Base-by-base conservation (phyloP, 106 monocot species). In the Gastrodia elata region DNA sequence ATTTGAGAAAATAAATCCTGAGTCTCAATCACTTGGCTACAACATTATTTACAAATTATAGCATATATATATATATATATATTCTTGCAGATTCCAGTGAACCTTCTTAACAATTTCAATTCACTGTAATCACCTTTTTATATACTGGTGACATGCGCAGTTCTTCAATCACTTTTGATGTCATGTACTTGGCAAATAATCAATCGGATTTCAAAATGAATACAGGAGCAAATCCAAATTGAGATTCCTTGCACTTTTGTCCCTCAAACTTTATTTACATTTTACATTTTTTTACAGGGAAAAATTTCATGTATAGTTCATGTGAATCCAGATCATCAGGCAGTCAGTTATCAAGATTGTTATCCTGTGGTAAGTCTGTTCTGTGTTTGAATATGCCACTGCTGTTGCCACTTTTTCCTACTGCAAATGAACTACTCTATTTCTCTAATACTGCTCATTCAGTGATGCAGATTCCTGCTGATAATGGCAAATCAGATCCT, bases 331-430 rank as follows among this genome's bases (percentile, higher is more conserved):
- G 72, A 77, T 25, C 77, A 80, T 36, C 89, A 84, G 74, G 76
- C 79, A 25, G 64, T 89, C 48, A 49, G 84, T 56, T 67, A 32
- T 79, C 83, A 89, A 76, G 82, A 84, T 71, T 89, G 89, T 79
- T 82, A 86, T 72, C 81, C 81, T 44, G 74, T 67, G 78, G 86
- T 89, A 70, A 78, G 76, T 77, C 30, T 64, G 20, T 46, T 46
- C 2, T 42, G 10, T 48, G 35, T n/a, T 65, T n/a, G n/a, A 36
- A 67, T 67, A 40, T 20, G 39, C n/a, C 25, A 37, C 14, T 39
- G 41, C 20, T 67, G 13, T 14, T 0, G 37, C 6, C 30, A 28
- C 61, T 32, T 8, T 13, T 61, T 13, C 10, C 36, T 7, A 67
- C 36, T 39, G 10, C 1, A 8, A 68, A 25, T 27, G 8, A 69